Conservation (phyloP, 371 early-diverging fungal genomes). For the Mortierella sp. region DNA sequence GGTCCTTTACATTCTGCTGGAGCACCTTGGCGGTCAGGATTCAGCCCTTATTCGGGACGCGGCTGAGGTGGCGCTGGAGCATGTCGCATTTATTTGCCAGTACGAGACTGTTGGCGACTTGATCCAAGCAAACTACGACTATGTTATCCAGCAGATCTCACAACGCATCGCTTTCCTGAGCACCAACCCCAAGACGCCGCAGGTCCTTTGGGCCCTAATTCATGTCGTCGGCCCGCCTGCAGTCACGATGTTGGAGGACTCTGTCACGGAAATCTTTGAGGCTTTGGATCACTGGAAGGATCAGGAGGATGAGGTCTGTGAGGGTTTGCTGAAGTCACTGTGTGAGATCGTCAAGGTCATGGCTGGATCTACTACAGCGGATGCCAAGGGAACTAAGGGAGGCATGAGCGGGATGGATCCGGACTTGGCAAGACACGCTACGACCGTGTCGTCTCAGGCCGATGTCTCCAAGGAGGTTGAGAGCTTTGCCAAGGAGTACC, state of each 20-base stretch:
- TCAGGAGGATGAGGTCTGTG: constrained; percentile 48
- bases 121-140: constrained; percentile 54
- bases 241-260: constrained; percentile 52
- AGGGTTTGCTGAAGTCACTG: constrained; percentile 46
- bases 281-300: constrained; percentile 53
- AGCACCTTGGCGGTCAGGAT: constrained; percentile 49
- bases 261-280: constrained; percentile 50
- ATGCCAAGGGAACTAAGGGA: neutral
- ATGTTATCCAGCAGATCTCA: constrained; percentile 57
- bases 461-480: constrained; percentile 35
- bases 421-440: neutral
- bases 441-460: neutral
- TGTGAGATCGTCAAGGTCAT: constrained; percentile 49
- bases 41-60: constrained; percentile 48
- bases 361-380: constrained; percentile 3
- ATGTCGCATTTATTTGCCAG: constrained; percentile 41
- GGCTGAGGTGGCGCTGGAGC: constrained; percentile 46
- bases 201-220: constrained; percentile 50
- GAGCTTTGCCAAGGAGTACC: constrained; percentile 35
- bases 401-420: neutral
- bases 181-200: constrained; percentile 53
- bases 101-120: constrained; percentile 45
- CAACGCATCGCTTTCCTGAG: constrained; percentile 53
- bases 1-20: constrained; percentile 42
- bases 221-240: constrained; percentile 52